A percentile compares a stretch with the other conserved stretches of the same genome.
phyloP scores from a whole-genome alignment of 257 asterid genomes.

The Orobanche coerulescens region DNA sequence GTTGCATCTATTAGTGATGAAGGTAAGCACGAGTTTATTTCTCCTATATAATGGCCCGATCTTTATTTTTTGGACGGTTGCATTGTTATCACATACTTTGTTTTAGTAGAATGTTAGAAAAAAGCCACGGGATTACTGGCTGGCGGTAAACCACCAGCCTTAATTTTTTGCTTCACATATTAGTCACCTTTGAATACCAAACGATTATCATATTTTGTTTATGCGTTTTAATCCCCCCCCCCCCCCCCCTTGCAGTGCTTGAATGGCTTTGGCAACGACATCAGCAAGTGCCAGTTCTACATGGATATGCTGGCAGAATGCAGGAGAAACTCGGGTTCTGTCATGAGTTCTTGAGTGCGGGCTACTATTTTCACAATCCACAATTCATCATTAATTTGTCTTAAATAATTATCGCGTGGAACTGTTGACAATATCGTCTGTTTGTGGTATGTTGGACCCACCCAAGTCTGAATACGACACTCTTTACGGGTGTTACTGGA shows the following conservation, averaged over 20 bases:
- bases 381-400: neutral
- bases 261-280: slow-evolving; percentile 46
- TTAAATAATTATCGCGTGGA: too few relatives aligned
- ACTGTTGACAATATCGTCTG: too few relatives aligned
- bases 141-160: neutral
- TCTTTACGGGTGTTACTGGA: too few relatives aligned
- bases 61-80: too few relatives aligned
- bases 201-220: too few relatives aligned
- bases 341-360: slow-evolving; percentile 29
- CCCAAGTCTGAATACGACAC: too few relatives aligned
- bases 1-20: too few relatives aligned
- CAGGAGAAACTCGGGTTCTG: slow-evolving; percentile 54
- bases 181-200: neutral
- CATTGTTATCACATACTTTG: too few relatives aligned
- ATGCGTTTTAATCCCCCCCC: too few relatives aligned
- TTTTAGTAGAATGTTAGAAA: neutral
- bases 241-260: slow-evolving; percentile 43
- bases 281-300: slow-evolving; percentile 66
- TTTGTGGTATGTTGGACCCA: too few relatives aligned
- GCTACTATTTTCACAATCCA: neutral
- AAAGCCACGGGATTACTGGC: neutral
- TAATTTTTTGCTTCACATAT: neutral
- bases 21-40: too few relatives aligned
- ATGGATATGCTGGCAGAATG: slow-evolving; percentile 64
- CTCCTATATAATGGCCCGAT: too few relatives aligned